Evolutionary conservation across 495 filamentous ascomycete genomes (phyloP), one percentile per base, ranked within the genome.

Genomic region (Paragyromitra xinjiangensis): DNA sequence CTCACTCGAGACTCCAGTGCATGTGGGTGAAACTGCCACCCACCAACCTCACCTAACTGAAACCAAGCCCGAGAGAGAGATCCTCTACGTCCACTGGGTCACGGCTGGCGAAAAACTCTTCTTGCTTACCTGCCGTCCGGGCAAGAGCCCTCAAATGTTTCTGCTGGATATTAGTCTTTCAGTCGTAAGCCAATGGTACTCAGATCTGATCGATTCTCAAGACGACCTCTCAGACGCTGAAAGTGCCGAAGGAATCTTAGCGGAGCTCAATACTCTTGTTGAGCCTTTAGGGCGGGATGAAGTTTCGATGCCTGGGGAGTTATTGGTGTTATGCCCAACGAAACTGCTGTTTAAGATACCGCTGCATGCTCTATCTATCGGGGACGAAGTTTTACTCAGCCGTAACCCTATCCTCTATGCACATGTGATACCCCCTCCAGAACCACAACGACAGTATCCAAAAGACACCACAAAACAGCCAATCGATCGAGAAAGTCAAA

Each of bases 151-250:
- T n/a, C 34, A 37, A 16, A 62, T 62, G 58, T 62, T 62, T 62
- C 58, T 6, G 58, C 29, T 62, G 12, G 58, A 40, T 39, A 62
- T 62, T 14, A 39, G 7, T 3, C 9, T 37, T 39, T 62, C 58
- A 39, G 19, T 29, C 29, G 58, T 62, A 62, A 19, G 7, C 0
- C 42, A 65, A 26, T 65, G 63, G 42, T 34, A 50, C 40, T 45
- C 63, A 19, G 63, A 65, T 65, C 63, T 65, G 42, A 29, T 65
- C 19, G 63, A 65, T 50, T 9, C 63, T 40, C 63, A 65, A 24
- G 63, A 65, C 6, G 63, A 65, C 51, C 39, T 65, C 8, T 65
- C 63, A 11, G 63, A 50, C 24, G 24, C 63, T 3, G 63, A 65
- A 65, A 65, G 42, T 1, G 63, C 63, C 11, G 63, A 65, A 42